These are phyloP conservation scores for Senna tora DNA, from an alignment of 306 rosid genomes.

Conservation along the genomic window DNA sequence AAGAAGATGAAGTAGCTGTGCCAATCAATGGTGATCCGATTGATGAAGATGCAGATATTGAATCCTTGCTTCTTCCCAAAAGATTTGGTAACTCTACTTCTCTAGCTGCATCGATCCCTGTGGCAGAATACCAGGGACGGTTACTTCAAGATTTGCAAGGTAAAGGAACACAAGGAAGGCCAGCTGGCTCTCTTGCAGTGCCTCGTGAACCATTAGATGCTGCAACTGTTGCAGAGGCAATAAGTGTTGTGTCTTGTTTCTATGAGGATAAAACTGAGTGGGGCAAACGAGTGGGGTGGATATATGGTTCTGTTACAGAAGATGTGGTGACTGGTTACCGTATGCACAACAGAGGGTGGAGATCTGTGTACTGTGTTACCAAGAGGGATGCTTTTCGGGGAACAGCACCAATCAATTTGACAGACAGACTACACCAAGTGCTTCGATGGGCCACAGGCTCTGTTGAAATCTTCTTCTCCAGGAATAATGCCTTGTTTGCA, in stretches of 20 bases:
- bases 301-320: conserved; percentile 93
- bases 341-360: conserved; percentile 95
- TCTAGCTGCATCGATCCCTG: conserved; percentile 75
- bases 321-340: conserved; percentile 88
- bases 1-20: conserved; percentile 60
- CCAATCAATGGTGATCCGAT: conserved; percentile 49
- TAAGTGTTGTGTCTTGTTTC: conserved; percentile 80
- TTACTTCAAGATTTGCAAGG: conserved; percentile 72
- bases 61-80: conserved; percentile 75
- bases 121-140: conserved; percentile 86
- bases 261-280: conserved; percentile 89
- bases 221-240: conserved; percentile 85
- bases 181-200: conserved; percentile 80
- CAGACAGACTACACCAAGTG: conserved; percentile 85
- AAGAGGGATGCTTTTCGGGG: conserved; percentile 85
- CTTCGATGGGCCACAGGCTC: conserved; percentile 93
- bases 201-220: conserved; percentile 87
- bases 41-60: conserved; percentile 79
- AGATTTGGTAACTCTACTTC: conserved; percentile 80
- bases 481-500: conserved; percentile 77
- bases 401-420: conserved; percentile 81
- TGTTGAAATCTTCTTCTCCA: conserved; percentile 83
- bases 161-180: conserved; percentile 66
- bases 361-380: conserved; percentile 81
- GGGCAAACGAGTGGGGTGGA: conserved; percentile 92